Evolutionary conservation across 371 early-diverging fungal species (phyloP).

Genomic region (Mucor irregularis): DNA sequence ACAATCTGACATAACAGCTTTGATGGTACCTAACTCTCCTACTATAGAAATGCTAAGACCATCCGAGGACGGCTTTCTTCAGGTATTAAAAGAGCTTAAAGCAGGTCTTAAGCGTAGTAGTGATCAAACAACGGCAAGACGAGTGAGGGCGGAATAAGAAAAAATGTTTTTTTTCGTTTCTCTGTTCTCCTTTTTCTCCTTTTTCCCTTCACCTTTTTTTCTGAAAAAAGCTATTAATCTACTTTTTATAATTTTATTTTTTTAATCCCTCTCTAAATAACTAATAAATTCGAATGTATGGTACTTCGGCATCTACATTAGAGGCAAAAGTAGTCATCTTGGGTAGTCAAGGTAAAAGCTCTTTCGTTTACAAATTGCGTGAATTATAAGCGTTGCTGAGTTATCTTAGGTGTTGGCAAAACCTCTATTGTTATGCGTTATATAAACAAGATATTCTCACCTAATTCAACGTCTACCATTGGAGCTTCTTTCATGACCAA

Average conservation of each 20-base stretch:
- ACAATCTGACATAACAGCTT: neutral
- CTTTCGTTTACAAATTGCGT: neutral
- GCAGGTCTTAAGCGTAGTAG: conserved; percentile 33
- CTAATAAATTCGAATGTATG: conserved; percentile 15
- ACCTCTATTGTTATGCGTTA: conserved; percentile 83
- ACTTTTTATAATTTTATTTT: neutral
- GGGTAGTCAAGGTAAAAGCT: conserved; percentile 64
- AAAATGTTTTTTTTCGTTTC: conserved; percentile 10
- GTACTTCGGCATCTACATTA: conserved; percentile 50
- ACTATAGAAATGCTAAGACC: neutral
- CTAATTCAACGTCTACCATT: conserved; percentile 79
- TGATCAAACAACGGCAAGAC: conserved; percentile 6
- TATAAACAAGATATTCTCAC: conserved; percentile 76
- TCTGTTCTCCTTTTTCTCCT: conserved; percentile 1
- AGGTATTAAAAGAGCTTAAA: conserved; percentile 39
- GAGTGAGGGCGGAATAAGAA: conserved; percentile 9
- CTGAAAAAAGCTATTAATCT: neutral
- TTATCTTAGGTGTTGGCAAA: conserved; percentile 71
- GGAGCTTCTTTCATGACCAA: conserved; percentile 83
- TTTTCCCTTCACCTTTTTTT: neutral
- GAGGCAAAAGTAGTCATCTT: conserved; percentile 80
- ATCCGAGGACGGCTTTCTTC: conserved; percentile 33
- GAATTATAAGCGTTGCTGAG: too few species aligned
- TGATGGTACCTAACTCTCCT: neutral
- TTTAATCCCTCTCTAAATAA: neutral